Evolutionary conservation across 2,329 filamentous ascomycete species (phyloP).

Genomic region (Exutisphaerella laricina): DNA sequence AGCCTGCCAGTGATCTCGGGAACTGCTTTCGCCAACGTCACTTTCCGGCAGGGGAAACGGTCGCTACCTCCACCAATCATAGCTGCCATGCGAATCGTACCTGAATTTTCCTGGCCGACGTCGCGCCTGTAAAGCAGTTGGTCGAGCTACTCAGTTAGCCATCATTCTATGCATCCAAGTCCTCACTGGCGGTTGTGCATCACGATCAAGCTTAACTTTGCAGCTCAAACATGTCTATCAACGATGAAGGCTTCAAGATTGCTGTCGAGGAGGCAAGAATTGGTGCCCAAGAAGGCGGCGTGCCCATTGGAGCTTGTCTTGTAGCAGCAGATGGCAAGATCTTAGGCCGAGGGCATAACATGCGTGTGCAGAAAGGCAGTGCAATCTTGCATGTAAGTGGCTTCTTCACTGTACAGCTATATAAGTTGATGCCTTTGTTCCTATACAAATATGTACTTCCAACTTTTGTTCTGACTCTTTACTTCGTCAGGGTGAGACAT

Average conservation of each 20-base stretch:
- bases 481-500: slow-evolving; percentile 62
- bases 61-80: background rate
- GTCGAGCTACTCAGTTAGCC: no score
- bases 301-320: slow-evolving; percentile 55
- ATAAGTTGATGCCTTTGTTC: no score
- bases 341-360: slow-evolving; percentile 67
- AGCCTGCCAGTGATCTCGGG: background rate
- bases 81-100: background rate
- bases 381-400: slow-evolving; percentile 61
- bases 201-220: background rate
- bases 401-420: background rate
- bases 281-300: slow-evolving; percentile 52
- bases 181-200: slow-evolving; percentile 12
- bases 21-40: background rate
- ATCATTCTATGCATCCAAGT: no score
- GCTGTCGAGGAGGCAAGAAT: slow-evolving; percentile 54
- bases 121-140: background rate
- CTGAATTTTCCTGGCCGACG: background rate
- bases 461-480: no score
- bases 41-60: no score
- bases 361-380: slow-evolving; percentile 66
- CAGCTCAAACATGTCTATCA: slow-evolving; percentile 24
- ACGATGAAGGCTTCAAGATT: slow-evolving; percentile 50
- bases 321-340: slow-evolving; percentile 65
- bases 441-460: no score